These are phyloP conservation scores for Neurospora pannonica DNA, from an alignment of 495 filamentous ascomycete species.

Conservation along the genomic window DNA sequence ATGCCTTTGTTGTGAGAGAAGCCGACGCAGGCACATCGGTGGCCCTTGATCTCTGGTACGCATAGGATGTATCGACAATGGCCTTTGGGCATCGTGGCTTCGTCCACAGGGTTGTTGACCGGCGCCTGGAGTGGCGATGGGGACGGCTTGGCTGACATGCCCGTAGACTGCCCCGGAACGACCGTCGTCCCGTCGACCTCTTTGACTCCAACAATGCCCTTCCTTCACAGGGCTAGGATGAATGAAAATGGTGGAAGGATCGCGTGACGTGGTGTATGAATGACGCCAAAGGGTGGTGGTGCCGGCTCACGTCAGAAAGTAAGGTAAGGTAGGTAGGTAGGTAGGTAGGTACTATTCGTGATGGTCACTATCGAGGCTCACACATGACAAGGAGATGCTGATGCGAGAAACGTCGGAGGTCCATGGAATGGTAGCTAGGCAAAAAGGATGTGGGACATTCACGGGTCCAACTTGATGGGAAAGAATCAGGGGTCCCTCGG, in stretches of 20 bases:
- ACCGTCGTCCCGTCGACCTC: not conserved
- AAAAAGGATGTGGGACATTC: conserved; percentile 2
- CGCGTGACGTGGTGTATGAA: not conserved
- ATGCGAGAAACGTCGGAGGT: conserved; percentile 9
- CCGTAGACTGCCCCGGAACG: not conserved
- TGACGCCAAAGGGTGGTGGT: not conserved
- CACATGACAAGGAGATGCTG: conserved; percentile 17
- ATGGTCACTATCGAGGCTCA: conserved; percentile 18
- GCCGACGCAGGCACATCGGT: conserved; percentile 45
- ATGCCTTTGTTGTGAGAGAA: conserved; percentile 43
- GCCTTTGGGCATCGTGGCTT: conserved; percentile 38
- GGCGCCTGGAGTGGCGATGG: conserved; percentile 24
- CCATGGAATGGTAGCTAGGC: conserved; percentile 15
- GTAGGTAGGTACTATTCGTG: not conserved
- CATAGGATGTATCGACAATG: conserved; percentile 48
- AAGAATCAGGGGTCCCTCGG: not conserved
- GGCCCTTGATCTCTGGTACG: conserved; percentile 43
- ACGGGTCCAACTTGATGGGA: conserved; percentile 6
- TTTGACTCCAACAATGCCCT: not conserved
- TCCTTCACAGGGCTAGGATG: not conserved
- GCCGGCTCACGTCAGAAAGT: conserved; percentile 6
- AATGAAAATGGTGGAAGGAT: not conserved
- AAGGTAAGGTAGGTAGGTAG: not conserved
- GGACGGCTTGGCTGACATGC: conserved; percentile 17
- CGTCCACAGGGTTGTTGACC: conserved; percentile 20